A percentile compares a stretch with the other conserved stretches of the same genome.
These are phyloP conservation scores for Geotrichum reessii DNA, from an alignment of 1,139 yeast species.

Conservation along the genomic window DNA sequence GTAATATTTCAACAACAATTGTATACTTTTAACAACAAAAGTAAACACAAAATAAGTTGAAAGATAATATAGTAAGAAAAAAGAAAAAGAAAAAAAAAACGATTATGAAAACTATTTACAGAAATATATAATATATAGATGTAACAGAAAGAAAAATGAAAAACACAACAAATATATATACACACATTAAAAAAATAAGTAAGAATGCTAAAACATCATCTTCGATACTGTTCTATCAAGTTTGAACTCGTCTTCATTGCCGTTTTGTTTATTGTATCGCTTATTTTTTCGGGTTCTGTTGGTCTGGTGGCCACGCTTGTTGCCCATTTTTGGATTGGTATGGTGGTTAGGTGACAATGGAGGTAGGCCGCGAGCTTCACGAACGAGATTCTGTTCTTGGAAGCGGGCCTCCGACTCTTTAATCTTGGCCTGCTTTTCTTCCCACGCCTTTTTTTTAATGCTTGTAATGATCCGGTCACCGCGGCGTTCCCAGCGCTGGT, in stretches of 20 bases:
- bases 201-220: constrained; percentile 12
- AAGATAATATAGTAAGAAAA: too few relatives aligned
- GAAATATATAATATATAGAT: too few relatives aligned
- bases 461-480: constrained; percentile 35
- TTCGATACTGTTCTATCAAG: not conserved
- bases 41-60: too few relatives aligned
- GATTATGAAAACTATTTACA: not conserved
- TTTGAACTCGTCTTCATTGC: constrained; percentile 6
- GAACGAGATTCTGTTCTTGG: constrained; percentile 8
- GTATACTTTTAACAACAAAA: too few relatives aligned
- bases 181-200: not conserved
- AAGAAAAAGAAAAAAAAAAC: not conserved
- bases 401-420: constrained; percentile 6
- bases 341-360: not conserved
- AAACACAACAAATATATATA: not conserved
- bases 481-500: constrained; percentile 48
- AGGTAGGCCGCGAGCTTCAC: constrained; percentile 8
- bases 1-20: too few relatives aligned
- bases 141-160: not conserved
- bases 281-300: not conserved
- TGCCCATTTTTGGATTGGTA: not conserved
- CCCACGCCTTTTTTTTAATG: constrained; percentile 9
- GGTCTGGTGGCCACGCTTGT: not conserved
- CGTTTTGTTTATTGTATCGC: not conserved
- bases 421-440: constrained; percentile 12